Conservation (phyloP, 1,139 yeast genomes). For the Debaryomyces nepalensis region DNA sequence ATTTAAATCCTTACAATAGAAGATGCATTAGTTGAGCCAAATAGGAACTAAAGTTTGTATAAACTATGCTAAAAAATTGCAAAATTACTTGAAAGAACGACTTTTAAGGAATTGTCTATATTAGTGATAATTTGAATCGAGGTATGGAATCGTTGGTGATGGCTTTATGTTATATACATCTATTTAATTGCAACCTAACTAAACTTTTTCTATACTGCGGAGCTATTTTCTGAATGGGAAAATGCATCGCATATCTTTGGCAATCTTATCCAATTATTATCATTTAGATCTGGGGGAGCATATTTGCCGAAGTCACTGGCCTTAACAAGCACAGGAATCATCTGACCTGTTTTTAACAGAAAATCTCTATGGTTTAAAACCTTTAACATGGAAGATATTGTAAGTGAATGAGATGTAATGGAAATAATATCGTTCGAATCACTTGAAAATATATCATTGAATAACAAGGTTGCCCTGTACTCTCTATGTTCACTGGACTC, state of each 20-base stretch:
- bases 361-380: constrained; percentile 32
- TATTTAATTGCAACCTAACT: constrained; percentile 8
- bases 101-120: too few species aligned
- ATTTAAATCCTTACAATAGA: too few species aligned
- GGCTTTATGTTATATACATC: constrained; percentile 73
- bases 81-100: too few species aligned
- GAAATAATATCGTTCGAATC: constrained; percentile 34
- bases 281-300: constrained; percentile 1
- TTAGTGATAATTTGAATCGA: too few species aligned
- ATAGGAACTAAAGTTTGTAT: too few species aligned
- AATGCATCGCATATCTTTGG: background rate
- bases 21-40: too few species aligned
- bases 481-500: constrained; percentile 33
- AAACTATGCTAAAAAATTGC: too few species aligned
- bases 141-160: constrained; percentile 65
- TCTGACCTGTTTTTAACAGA: constrained; percentile 26
- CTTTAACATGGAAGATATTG: constrained; percentile 34
- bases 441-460: constrained; percentile 36
- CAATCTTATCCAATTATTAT: constrained; percentile 6
- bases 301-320: constrained; percentile 7
- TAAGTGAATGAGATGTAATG: constrained; percentile 41
- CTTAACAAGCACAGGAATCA: constrained; percentile 26
- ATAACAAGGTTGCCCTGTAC: constrained; percentile 33
- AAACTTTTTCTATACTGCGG: background rate
- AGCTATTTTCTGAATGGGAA: too few species aligned